Evolutionary conservation across 2,329 filamentous ascomycete genomes (phyloP), one percentile per base, ranked within the genome.

Genomic region (Myrmaecium sp.): DNA sequence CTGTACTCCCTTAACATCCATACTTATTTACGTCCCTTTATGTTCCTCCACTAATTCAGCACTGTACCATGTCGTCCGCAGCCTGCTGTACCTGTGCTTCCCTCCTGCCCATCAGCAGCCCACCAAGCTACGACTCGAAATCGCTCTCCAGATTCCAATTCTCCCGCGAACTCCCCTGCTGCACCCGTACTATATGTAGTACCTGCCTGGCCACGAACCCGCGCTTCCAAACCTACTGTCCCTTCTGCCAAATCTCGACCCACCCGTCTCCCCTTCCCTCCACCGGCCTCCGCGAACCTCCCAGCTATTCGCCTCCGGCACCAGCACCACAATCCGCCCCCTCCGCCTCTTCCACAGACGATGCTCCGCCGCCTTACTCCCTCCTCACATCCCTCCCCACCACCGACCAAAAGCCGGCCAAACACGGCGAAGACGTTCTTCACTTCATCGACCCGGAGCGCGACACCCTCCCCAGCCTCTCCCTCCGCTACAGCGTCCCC

Each of bases 181-280:
- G 79, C 47, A 58, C 57, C 23, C 65, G 79, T 28, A 57, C 70
- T 20, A 77, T 86, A 41, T 89, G 79, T 51, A 68, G 69, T 10
- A 58, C 58, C 33, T 86, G 79, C 51, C 66, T 80, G 39, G 55
- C 66, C 44, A 73, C 65, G 24, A 82, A 82, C 44, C 55, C 61
- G 16, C 69, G 77, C 21, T 83, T 81, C 51, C 63, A 64, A 28
- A 55, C 59, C 19, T 71, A 71, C 37, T 72, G 67, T 44, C 79
- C 79, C 0, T 86, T 77, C 49, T 89, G 80, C 46, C 80, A 86
- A 50, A 66, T 81, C 38, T 72, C 73, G 4, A 64, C 57, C 23
- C 55, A 52, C 4, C 68, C 72, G 3, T 68, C 67, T 5, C 49
- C 72, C 3, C 59, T 71, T 25, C 65, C 70, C 2, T 70, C 71